phyloP scores from a whole-genome alignment of 139 green algal species.

The Micractinium sp. region DNA sequence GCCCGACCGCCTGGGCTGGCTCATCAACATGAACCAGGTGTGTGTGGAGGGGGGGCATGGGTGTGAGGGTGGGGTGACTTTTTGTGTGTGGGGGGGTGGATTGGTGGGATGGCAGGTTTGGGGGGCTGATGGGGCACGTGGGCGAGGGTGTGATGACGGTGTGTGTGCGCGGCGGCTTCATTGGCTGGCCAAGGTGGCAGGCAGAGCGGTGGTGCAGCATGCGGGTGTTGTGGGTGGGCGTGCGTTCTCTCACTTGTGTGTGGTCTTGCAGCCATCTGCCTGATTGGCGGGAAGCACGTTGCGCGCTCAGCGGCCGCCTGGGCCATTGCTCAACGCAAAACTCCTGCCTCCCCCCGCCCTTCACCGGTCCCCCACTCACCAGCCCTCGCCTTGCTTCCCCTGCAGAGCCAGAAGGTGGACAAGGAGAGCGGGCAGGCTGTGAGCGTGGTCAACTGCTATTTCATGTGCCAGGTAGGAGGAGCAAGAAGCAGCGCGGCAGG shows the following conservation, averaged over 20 bases:
- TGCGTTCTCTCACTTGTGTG: no score
- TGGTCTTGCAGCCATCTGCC: no score
- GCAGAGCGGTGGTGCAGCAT: no score
- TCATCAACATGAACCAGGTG: slow-evolving; percentile 91
- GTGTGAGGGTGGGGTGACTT: neutral
- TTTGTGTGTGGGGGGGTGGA: neutral
- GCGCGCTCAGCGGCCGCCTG: no score
- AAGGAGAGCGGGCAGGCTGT: slow-evolving; percentile 77
- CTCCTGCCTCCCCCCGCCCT: neutral
- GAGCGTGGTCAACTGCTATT: slow-evolving; percentile 91
- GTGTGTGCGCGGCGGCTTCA: no score
- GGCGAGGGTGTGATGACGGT: no score
- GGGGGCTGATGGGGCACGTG: no score
- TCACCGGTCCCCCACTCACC: neutral
- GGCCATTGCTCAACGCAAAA: no score
- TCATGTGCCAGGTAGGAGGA: slow-evolving; percentile 85
- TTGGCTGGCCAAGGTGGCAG: no score
- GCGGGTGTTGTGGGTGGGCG: no score
- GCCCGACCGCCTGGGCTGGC: slow-evolving; percentile 86
- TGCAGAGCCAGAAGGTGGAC: slow-evolving; percentile 84
- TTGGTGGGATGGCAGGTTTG: no score
- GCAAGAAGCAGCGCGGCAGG: neutral
- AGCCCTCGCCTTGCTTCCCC: neutral
- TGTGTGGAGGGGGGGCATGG: neutral
- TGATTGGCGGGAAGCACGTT: no score